These are phyloP conservation scores for Rutstroemia sp. DNA, from an alignment of 2,329 filamentous ascomycete species.

Conservation along the genomic window DNA sequence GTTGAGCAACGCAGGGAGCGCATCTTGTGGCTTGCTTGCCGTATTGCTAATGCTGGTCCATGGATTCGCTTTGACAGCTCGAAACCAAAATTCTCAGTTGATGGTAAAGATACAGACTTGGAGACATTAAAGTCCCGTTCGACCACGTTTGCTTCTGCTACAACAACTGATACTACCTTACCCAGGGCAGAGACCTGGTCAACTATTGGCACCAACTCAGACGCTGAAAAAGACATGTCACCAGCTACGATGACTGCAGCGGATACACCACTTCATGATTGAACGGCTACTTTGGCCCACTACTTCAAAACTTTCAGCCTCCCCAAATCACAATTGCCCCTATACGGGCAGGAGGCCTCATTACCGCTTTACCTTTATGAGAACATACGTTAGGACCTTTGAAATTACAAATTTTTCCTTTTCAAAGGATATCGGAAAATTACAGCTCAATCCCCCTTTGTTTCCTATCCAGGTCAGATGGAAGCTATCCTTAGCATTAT, in stretches of 20 bases:
- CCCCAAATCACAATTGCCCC: too few species aligned
- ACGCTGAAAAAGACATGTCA: slow-evolving; percentile 8
- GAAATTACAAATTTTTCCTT: background rate
- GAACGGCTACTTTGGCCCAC: background rate
- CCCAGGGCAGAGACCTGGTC: slow-evolving; percentile 5
- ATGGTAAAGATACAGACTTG: background rate
- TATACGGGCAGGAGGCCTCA: too few species aligned
- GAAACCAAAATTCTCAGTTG: slow-evolving; percentile 4
- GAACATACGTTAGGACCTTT: too few species aligned
- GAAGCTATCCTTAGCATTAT: background rate
- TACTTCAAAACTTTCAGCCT: background rate
- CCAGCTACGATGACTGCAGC: background rate
- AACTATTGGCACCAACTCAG: background rate
- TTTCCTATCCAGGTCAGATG: background rate
- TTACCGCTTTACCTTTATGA: too few species aligned
- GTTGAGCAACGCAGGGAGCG: slow-evolving; percentile 20
- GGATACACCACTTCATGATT: background rate
- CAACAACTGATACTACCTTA: background rate
- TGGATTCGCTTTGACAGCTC: slow-evolving; percentile 8
- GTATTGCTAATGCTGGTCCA: slow-evolving; percentile 9
- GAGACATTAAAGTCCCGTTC: background rate
- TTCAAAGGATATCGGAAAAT: background rate
- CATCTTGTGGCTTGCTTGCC: slow-evolving; percentile 19
- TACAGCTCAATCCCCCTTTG: too few species aligned
- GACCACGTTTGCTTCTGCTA: slow-evolving; percentile 4